Base-by-base conservation (phyloP, 2,329 filamentous ascomycete species). In the Colletotrichum sp. region DNA sequence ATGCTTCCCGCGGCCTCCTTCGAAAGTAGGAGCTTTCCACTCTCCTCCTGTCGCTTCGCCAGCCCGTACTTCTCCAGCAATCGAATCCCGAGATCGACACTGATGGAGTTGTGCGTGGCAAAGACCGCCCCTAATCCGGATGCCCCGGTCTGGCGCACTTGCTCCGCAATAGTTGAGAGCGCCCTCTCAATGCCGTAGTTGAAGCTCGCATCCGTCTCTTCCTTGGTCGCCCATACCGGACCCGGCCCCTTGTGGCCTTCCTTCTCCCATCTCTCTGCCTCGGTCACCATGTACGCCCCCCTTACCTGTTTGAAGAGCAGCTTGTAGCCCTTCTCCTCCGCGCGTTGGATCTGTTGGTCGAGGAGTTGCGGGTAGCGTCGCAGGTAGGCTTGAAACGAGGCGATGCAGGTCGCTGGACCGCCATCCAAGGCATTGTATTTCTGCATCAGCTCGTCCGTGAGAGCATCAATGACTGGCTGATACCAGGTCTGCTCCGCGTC, bases 311-410 rank as follows among this genome's bases (percentile, higher is more conserved):
- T 66, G 69, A 77, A 80, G 22, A 80, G 75, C 8, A 80, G 57
- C 62, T 77, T 79, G 36, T 79, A 80, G 6, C 78, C 77, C 30
- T 75, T 78, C 15, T 77, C 71, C 3, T 79, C 70, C 2, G 79
- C 78, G 25, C 78, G 78, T 11, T 30, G 63, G 12, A 80, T 78
- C 64, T 79, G 78, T 11, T 80, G 72, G 27, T 79, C 76, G 5
- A 80, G 77, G 8, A 79, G 77, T 27, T 80, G 78, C 4, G 55
- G 55, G 55, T 59, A 59, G 13, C 55, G 22, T 19, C 55, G 25
- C 27, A 59, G 27, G 55, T 59, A 59, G 1, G 55, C 55, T 29
- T 59, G 55, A 0, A 59, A 59, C 22, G 55, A 59, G 25, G 55
- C 55, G 25, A 59, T 59, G 0, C 55, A 59, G 2, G 55, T 59